Evolutionary conservation across 163 green algal species (phyloP), one percentile per base, ranked within the genome.

Genomic region (Scenedesmus sp.): DNA sequence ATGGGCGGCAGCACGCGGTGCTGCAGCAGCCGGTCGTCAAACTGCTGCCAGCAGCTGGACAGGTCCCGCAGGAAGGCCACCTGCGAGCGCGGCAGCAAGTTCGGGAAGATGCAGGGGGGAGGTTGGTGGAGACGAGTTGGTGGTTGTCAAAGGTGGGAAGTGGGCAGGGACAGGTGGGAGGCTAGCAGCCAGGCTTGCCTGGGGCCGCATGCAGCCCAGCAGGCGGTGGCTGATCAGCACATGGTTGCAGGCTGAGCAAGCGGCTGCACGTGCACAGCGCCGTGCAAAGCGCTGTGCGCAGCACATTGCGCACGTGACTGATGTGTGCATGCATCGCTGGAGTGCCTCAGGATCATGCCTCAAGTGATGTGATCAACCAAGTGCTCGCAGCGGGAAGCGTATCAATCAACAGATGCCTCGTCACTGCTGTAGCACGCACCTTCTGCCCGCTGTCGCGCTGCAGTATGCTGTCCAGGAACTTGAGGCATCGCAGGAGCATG

Each of bases 1-100:
- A 99, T 94, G 4, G 96, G 92, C 46, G 97, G 97, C 76, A 99
- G 92, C 88, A 99, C 97, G 55, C 93, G 79, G 85, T 95, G 95
- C 1, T 89, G 92, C 86, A 98, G 95, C 85, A 99, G 92, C 1
- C 97, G 94, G 74, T 94, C 87, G 92, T 97, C 95, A 81, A 98
- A 96, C 56, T 94, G 94, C 15, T 89, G 73, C 94, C 96, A 98
- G 6, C 98, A 89, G n/a, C 60, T 86, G 26, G 79, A 79, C 23
- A 98, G 90, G 88, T 98, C 95, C 10, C 95, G 94, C 76, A 98
- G 91, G 82, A 98, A 98, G 2, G 95, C 95, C 0, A 95, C 93
- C 94, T 97, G 96, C 59, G 79, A 26, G 26, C 26, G 26, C 26
- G 26, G 26, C 26, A 26, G 26, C 26, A 26, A 26, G 26, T 26